phyloP scores from a whole-genome alignment of 768 basidiomycete species.

The Lentinula guzmanii region DNA sequence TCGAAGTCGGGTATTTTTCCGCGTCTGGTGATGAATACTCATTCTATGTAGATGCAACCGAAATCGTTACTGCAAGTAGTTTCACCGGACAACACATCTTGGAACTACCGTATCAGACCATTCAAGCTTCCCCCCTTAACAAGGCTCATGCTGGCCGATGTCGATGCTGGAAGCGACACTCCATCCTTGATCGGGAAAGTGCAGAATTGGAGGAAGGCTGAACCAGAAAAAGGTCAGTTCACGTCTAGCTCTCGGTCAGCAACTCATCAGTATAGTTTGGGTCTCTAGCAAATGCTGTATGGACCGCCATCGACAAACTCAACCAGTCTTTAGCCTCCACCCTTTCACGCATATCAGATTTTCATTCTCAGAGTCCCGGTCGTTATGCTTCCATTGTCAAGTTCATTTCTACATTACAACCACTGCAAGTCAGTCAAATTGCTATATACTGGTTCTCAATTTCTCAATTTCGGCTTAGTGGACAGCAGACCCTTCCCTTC shows the following conservation, averaged over 20 bases:
- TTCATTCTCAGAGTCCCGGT: slow-evolving; percentile 40
- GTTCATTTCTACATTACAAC: slow-evolving; percentile 54
- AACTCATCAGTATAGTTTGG: background rate
- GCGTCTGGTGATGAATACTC: slow-evolving; percentile 1
- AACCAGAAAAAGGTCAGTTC: slow-evolving; percentile 45
- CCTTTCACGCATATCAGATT: slow-evolving; percentile 42
- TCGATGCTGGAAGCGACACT: slow-evolving; percentile 94
- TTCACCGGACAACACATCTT: slow-evolving; percentile 57
- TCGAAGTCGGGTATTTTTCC: background rate
- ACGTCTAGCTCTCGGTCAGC: background rate
- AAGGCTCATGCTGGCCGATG: slow-evolving; percentile 87
- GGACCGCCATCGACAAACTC: slow-evolving; percentile 56
- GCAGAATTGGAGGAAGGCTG: slow-evolving; percentile 77
- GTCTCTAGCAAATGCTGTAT: slow-evolving; percentile 51
- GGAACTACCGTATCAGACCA: slow-evolving; percentile 66
- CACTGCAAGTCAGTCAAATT: slow-evolving; percentile 38
- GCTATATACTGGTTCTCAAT: background rate
- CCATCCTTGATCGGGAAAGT: slow-evolving; percentile 92
- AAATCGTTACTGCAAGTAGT: slow-evolving; percentile 43
- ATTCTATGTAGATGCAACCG: slow-evolving; percentile 9
- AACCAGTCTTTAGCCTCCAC: slow-evolving; percentile 56
- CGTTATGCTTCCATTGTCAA: slow-evolving; percentile 55
- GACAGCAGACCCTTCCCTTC: slow-evolving; percentile 51
- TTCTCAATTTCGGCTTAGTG: slow-evolving; percentile 32
- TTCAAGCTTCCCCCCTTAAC: slow-evolving; percentile 83